These are phyloP conservation scores for Mycena galericulata DNA, from an alignment of 768 basidiomycete species.

Conservation along the genomic window DNA sequence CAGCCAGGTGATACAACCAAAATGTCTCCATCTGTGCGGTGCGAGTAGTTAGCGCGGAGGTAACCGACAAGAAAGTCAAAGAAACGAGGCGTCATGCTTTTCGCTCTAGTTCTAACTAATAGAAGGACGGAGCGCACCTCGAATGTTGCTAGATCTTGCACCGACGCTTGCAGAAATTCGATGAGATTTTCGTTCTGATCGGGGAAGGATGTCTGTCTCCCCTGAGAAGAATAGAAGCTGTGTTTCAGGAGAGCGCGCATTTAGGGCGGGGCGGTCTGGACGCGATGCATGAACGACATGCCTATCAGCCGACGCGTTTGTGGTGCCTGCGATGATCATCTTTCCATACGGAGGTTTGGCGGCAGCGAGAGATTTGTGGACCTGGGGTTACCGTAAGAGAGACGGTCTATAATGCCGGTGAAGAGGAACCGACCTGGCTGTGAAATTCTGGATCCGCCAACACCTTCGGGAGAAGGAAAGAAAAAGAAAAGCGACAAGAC, in stretches of 20 bases:
- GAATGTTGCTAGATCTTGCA: slow-evolving; percentile 70
- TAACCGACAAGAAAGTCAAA: slow-evolving; percentile 3
- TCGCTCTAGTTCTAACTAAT: not conserved
- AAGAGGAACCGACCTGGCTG: slow-evolving; percentile 55
- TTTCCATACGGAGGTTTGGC: slow-evolving; percentile 56
- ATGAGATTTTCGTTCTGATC: slow-evolving; percentile 79
- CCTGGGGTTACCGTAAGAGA: slow-evolving; percentile 46
- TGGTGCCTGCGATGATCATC: slow-evolving; percentile 53
- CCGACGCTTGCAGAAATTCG: slow-evolving; percentile 60
- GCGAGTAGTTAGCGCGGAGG: not conserved
- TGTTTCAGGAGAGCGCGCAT: slow-evolving; percentile 20
- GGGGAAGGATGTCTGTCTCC: slow-evolving; percentile 83
- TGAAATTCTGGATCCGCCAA: slow-evolving; percentile 69
- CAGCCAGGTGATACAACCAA: slow-evolving; percentile 83
- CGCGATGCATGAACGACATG: slow-evolving; percentile 39
- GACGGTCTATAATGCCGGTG: not conserved
- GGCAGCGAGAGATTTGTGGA: slow-evolving; percentile 57
- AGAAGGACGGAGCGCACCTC: slow-evolving; percentile 61
- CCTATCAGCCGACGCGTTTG: slow-evolving; percentile 90
- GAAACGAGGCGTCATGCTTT: slow-evolving; percentile 19
- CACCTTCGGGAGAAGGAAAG: slow-evolving; percentile 56
- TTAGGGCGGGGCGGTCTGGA: slow-evolving; percentile 7
- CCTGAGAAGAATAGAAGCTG: slow-evolving; percentile 91
- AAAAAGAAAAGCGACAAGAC: slow-evolving; percentile 8
- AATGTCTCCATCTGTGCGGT: slow-evolving; percentile 86